Evolutionary conservation across 2,329 filamentous ascomycete species (phyloP), one percentile per base, ranked within the genome.

Genomic region (Emmonsiellopsis sp.): DNA sequence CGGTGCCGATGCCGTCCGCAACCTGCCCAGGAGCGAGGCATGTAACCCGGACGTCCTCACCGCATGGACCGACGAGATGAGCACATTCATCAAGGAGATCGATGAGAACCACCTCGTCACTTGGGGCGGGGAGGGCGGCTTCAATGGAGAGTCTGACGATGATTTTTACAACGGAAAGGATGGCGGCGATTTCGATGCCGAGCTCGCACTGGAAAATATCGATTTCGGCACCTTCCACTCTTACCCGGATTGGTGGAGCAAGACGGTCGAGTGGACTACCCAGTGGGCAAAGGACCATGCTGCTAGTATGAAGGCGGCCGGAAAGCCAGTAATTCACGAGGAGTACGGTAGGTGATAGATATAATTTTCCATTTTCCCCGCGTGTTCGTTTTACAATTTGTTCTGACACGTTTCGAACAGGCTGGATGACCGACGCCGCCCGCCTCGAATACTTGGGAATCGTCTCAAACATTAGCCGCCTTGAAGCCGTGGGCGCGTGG

Each of bases 261-360:
- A 79, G 70, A 78, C 75, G 0, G 66, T 74, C 2, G 68, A 69
- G 38, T 81, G 79, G 78, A 73, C 76, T 0, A 69, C 73, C 37
- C 75, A 77, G 57, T 81, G 78, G 79, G 76, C 81, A 59, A 70
- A 70, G 7, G 78, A 80, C 60, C 79, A 81, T 55, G 77, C 74
- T 0, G 70, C 66, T 0, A 68, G 75, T 0, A 74, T 68, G 1
- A 65, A 70, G 9, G 63, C 63, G 31, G 70, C 67, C 4, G 68
- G 70, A 26, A 81, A 81, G 68, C 79, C 79, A 0, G 77, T 81
- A 10, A 72, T 80, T 6, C 75, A 79, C 51, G 78, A 80, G 62
- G 78, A 80, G 66, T 80, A 80, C 59, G 75, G 37, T 43, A 54
- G 55, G 42, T 37, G 11, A 15, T 26, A 26, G 20, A 20, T 8